Conservation (phyloP, 805 yeast species). For the Lipomyces lipofer region DNA sequence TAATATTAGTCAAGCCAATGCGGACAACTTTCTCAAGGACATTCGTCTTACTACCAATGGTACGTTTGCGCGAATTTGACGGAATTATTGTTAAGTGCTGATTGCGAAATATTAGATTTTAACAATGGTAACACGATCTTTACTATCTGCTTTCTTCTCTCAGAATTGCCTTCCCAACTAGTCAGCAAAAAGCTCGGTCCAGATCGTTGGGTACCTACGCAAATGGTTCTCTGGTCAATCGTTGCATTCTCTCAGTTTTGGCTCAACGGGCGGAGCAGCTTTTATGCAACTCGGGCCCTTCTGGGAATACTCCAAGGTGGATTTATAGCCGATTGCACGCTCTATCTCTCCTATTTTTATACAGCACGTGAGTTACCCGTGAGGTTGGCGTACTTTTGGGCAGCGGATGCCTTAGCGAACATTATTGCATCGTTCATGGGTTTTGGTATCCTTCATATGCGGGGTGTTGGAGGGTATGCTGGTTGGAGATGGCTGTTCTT, state of each 20-base stretch:
- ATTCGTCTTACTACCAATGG: conserved; percentile 51
- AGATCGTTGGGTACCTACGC: conserved; percentile 60
- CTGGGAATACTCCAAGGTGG: conserved; percentile 62
- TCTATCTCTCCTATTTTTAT: conserved; percentile 64
- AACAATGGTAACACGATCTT: conserved; percentile 58
- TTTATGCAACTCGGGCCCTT: conserved; percentile 51
- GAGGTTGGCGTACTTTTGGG: conserved; percentile 56
- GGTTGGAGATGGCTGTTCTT: conserved; percentile 67
- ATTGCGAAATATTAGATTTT: conserved; percentile 45
- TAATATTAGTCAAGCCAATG: conserved; percentile 55
- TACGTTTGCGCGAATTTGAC: not conserved
- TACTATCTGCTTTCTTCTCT: conserved; percentile 51
- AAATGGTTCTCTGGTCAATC: conserved; percentile 53
- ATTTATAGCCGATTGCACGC: conserved; percentile 56
- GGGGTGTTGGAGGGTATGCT: conserved; percentile 45
- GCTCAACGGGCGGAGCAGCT: conserved; percentile 45
- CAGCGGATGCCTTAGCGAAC: conserved; percentile 49
- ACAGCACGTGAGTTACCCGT: conserved; percentile 55
- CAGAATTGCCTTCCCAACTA: conserved; percentile 66
- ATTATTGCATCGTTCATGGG: conserved; percentile 48
- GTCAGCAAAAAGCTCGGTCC: conserved; percentile 62
- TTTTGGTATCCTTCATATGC: conserved; percentile 52
- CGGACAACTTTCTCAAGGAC: conserved; percentile 56
- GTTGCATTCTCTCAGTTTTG: conserved; percentile 54
- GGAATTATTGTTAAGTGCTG: not conserved